Base-by-base conservation (phyloP, 768 basidiomycete genomes). In the Pleurotus djamor region DNA sequence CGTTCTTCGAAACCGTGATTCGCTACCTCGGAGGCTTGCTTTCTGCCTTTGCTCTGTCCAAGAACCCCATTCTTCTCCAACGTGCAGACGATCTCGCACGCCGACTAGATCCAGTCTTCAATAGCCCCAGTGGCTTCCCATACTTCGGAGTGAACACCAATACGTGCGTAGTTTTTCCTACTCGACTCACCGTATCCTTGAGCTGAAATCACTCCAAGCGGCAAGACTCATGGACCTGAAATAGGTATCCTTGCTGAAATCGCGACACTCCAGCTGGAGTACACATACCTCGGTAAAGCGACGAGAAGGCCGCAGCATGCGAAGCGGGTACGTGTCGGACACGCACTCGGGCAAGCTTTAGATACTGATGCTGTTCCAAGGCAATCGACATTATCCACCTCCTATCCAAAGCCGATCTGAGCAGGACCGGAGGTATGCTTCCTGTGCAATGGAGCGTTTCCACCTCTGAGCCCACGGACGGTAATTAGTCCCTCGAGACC, bases 11-110 rank as follows among this genome's bases (percentile, higher is more conserved):
- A 75, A 96, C 93, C 0, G 84, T 90, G 44, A 97, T 97, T 61
- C 85, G 95, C 35, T 91, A 96, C 65, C 83, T 98, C 1, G 95
- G 94, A 2, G 96, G 95, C 5, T 76, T 96, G 1, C 80, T 96
- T 4, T 90, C 90, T 2, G 92, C 91, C 0, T 89, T 94, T 66
- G 87, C 94, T 4, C 75, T 97, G 1, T 86, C 90, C 0, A 75
- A 77, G 13, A 82, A 94, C 57, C 66, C 73, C 1, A 66, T 89
- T 2, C 79, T 91, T 56, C 80, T 94, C 38, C 70, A 77, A 14
- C 83, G 86, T 36, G 92, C 95, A 1, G 85, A 92, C 48, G 89
- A 95, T 57, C 84, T 98, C 14, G 94, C 84, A 2, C 73, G 78
- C n/a, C 79, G 78, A 45, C 77, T 97, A 2, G 79, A 92, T 2